These are phyloP conservation scores for Cladosporium sp. DNA, from an alignment of 2,329 filamentous ascomycete genomes.

Conservation along the genomic window DNA sequence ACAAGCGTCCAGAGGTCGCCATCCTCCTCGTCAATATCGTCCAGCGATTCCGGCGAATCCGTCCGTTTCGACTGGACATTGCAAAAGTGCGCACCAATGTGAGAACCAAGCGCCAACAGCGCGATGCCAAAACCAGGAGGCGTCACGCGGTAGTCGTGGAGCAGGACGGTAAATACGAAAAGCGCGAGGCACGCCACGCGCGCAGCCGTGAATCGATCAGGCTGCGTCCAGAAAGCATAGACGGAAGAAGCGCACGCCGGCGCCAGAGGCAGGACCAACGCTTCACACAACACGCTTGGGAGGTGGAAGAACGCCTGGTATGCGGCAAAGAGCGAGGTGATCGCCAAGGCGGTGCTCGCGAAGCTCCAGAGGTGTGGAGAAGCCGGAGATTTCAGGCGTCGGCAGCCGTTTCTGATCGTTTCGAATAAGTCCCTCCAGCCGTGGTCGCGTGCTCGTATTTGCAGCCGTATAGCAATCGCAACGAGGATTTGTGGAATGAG, in stretches of 20 bases:
- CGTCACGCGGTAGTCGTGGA: conserved; percentile 12
- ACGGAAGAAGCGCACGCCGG: conserved; percentile 5
- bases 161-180: conserved; percentile 7
- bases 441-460: neutral
- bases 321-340: conserved; percentile 9
- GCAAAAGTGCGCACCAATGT: conserved; percentile 8
- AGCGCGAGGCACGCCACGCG: conserved; percentile 4
- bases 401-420: neutral
- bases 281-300: conserved; percentile 10
- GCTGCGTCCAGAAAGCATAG: conserved; percentile 6
- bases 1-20: neutral
- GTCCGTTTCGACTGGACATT: neutral
- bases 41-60: neutral
- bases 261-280: conserved; percentile 11
- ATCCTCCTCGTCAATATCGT: neutral
- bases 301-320: conserved; percentile 13
- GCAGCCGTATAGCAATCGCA: neutral
- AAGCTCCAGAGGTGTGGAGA: conserved; percentile 4
- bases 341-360: neutral
- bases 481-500: conserved; percentile 11
- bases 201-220: conserved; percentile 1
- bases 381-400: conserved; percentile 1
- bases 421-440: conserved; percentile 5
- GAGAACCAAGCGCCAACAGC: conserved; percentile 2
- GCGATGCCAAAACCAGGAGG: conserved; percentile 5